These are phyloP conservation scores for Bacidia gigantensis DNA, from an alignment of 495 filamentous ascomycete genomes.

Conservation along the genomic window DNA sequence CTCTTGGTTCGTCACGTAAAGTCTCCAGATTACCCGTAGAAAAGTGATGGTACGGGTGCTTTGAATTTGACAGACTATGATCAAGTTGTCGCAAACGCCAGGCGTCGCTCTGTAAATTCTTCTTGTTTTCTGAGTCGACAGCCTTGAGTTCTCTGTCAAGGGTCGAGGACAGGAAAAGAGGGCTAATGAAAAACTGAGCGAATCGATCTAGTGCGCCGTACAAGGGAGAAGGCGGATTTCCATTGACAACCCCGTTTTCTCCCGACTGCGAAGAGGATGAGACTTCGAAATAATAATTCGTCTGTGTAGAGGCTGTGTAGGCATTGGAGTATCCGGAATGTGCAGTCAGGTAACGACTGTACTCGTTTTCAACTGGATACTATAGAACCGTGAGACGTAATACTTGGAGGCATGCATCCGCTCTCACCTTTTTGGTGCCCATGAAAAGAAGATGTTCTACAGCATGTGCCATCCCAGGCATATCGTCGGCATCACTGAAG, in stretches of 20 bases:
- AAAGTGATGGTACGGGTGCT: conserved; percentile 91
- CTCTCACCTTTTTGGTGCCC: conserved; percentile 81
- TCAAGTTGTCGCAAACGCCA: conserved; percentile 90
- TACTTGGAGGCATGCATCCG: not conserved
- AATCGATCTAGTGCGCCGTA: conserved; percentile 90
- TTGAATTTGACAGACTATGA: conserved; percentile 77
- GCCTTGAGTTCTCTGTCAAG: conserved; percentile 83
- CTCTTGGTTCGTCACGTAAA: conserved; percentile 70
- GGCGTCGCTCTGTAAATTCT: conserved; percentile 89
- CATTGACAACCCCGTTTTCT: conserved; percentile 26
- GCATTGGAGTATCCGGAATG: conserved; percentile 90
- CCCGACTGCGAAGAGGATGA: conserved; percentile 44
- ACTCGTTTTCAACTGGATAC: conserved; percentile 93
- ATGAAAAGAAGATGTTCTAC: conserved; percentile 94
- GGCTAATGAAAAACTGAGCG: conserved; percentile 91
- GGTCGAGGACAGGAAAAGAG: conserved; percentile 79
- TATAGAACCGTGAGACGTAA: conserved; percentile 17
- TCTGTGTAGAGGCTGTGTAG: conserved; percentile 84
- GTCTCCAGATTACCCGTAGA: conserved; percentile 89
- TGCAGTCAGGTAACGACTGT: conserved; percentile 79
- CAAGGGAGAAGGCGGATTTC: conserved; percentile 52
- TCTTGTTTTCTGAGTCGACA: conserved; percentile 98
- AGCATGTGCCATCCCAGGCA: conserved; percentile 89
- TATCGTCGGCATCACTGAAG: conserved; percentile 78
- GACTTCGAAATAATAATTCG: conserved; percentile 97